A percentile compares a stretch with the other conserved stretches of the same genome.
Evolutionary conservation across 176 grass and related monocot genomes (phyloP).

Genomic region (Rhynchospora tenuis): DNA sequence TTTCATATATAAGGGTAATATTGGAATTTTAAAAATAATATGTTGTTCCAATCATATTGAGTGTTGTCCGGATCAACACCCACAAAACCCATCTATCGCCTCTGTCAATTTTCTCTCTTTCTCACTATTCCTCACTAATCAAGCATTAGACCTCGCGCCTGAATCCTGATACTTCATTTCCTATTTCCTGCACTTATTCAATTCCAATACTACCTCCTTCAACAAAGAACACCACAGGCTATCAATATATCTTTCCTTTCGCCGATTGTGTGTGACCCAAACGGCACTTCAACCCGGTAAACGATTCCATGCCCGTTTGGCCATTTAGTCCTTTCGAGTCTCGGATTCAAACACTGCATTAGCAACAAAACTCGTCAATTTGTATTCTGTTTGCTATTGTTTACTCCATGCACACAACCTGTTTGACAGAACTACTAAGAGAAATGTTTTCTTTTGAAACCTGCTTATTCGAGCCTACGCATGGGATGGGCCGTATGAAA

Average conservation of each 20-base stretch:
- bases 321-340: conserved; percentile 40
- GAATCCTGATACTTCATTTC: not conserved
- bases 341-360: conserved; percentile 26
- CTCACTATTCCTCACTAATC: not conserved
- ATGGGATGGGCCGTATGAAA: conserved; percentile 42
- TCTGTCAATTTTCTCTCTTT: not conserved
- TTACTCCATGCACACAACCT: conserved; percentile 30
- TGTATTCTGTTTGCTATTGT: conserved; percentile 37
- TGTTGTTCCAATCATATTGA: no score
- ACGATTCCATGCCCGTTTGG: conserved; percentile 57
- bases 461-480: conserved; percentile 54
- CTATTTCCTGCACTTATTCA: not conserved
- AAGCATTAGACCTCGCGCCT: not conserved
- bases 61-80: no score
- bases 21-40: no score
- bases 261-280: conserved; percentile 34
- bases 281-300: conserved; percentile 33
- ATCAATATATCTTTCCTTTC: conserved; percentile 29
- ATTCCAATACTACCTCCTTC: not conserved
- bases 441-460: conserved; percentile 68
- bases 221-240: not conserved
- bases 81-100: not conserved
- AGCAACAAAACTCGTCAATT: conserved; percentile 44
- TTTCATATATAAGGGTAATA: no score
- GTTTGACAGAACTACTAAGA: conserved; percentile 60